Percentiles rank a stretch among this genome's conserved stretches.
phyloP scores from a whole-genome alignment of 257 asterid genomes.

The Solanum rostratum region DNA sequence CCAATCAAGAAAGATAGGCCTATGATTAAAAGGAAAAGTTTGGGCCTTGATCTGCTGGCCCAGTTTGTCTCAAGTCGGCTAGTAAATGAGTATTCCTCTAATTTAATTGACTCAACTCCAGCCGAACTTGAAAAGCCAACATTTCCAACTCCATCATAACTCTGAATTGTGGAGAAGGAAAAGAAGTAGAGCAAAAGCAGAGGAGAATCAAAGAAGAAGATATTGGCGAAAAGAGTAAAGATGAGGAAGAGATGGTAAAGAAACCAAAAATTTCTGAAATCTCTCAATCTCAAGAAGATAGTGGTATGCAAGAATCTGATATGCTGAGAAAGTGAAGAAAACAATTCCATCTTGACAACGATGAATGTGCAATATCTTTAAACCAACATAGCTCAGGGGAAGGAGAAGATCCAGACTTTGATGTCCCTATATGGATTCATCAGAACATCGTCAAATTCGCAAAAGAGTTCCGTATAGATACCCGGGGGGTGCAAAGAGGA shows the following conservation, averaged over 20 bases:
- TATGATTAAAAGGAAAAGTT: background rate
- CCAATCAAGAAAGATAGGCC: background rate
- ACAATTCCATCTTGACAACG: background rate
- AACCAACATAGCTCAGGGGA: background rate
- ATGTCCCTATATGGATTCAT: background rate
- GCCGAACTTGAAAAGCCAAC: background rate
- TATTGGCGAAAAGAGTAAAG: background rate
- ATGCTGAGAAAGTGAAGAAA: background rate
- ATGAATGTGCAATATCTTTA: background rate
- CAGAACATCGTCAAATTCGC: background rate
- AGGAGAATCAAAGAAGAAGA: no score
- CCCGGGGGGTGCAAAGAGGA: background rate
- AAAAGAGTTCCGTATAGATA: background rate
- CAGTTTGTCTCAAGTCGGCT: background rate
- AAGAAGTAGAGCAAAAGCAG: no score
- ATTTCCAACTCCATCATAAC: background rate
- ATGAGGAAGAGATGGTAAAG: background rate
- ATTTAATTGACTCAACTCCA: background rate
- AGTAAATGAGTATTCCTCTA: no score
- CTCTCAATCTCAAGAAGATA: background rate
- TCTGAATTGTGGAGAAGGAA: no score
- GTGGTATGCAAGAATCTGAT: background rate
- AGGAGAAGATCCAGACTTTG: background rate
- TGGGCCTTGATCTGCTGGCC: background rate
- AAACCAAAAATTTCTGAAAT: background rate